Evolutionary conservation across 202 grass and related monocot species (phyloP).

Genomic region (Schoenoplectus tabernaemontani): DNA sequence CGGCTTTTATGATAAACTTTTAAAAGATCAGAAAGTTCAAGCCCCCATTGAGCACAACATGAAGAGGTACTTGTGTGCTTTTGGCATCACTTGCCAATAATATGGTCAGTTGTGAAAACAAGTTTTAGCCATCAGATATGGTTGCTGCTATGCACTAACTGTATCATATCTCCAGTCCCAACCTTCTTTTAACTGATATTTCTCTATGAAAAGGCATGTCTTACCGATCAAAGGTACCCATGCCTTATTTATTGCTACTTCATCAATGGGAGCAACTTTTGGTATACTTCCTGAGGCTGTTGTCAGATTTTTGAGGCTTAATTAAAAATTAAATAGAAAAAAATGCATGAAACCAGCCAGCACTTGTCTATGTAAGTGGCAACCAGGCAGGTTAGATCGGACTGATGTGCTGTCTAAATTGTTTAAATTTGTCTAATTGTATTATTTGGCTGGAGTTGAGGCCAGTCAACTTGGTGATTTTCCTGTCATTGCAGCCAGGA

Average conservation of each 20-base stretch:
- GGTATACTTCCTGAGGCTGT: neutral
- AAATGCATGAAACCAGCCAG: neutral
- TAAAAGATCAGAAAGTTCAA: neutral
- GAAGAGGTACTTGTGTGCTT: neutral
- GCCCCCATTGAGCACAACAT: neutral
- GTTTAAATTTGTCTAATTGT: neutral
- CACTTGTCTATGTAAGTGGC: neutral
- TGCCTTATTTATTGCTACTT: conserved; percentile 20
- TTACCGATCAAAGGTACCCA: neutral
- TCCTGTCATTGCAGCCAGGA: neutral
- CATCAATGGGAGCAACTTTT: neutral
- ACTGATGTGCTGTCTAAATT: neutral
- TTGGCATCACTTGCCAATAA: neutral
- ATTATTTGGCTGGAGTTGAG: neutral
- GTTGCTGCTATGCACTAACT: neutral
- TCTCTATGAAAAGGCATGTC: neutral
- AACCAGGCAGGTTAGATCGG: neutral
- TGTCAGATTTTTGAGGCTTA: neutral
- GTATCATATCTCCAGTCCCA: too few relatives aligned
- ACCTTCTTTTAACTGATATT: neutral
- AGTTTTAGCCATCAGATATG: neutral
- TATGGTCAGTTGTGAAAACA: neutral
- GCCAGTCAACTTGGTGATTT: neutral
- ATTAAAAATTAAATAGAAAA: neutral
- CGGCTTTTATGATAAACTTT: conserved; percentile 9